Conservation (phyloP, 441 rosid genomes). For the Bruguiera hainesii region DNA sequence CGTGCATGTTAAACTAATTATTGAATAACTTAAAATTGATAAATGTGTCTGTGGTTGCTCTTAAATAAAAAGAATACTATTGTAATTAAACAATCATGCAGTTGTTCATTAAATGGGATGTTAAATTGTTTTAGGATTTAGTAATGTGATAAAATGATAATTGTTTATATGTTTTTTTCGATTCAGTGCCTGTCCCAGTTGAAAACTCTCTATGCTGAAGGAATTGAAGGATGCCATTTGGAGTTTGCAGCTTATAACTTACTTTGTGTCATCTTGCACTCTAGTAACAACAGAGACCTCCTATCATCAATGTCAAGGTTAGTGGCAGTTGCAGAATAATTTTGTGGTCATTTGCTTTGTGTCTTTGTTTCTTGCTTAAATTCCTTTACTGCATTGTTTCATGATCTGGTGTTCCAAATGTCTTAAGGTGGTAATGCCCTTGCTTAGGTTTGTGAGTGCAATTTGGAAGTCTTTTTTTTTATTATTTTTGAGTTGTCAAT, state of each 20-base stretch:
- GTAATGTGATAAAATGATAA: not conserved
- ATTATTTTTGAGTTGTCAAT: not conserved
- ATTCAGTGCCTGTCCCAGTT: constrained; percentile 95
- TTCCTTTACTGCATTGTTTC: not conserved
- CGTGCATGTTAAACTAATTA: too few species aligned
- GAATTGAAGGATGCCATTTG: constrained; percentile 83
- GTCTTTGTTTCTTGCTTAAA: constrained; percentile 3
- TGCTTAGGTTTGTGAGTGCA: not conserved
- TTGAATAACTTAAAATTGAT: not conserved
- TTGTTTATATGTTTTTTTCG: constrained; percentile 20
- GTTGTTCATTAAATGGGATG: not conserved
- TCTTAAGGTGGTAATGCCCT: not conserved
- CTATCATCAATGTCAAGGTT: constrained; percentile 92
- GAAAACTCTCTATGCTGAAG: constrained; percentile 85
- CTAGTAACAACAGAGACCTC: constrained; percentile 80
- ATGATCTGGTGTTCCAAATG: not conserved
- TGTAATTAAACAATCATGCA: constrained; percentile 2
- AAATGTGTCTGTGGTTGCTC: not conserved
- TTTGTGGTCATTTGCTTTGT: not conserved
- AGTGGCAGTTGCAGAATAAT: constrained; percentile 19
- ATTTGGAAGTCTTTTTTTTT: not conserved
- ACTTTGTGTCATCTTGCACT: constrained; percentile 88
- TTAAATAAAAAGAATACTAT: not conserved
- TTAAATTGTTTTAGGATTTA: not conserved
- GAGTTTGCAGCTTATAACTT: constrained; percentile 95